These are phyloP conservation scores for Pichia sp. DNA, from an alignment of 1,139 yeast species.

Conservation along the genomic window DNA sequence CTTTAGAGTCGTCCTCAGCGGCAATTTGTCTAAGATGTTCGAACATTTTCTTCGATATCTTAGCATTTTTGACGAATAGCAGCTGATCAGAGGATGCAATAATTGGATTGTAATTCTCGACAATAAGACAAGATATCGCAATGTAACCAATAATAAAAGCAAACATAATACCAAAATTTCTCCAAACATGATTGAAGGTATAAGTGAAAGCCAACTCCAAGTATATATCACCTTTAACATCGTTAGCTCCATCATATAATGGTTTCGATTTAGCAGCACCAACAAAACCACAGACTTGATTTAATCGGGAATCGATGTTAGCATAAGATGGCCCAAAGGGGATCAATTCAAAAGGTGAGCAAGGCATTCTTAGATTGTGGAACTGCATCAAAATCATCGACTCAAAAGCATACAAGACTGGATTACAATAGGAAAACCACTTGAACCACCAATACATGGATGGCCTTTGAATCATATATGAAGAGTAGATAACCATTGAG, in stretches of 20 bases:
- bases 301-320: conserved; percentile 33
- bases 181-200: conserved; percentile 42
- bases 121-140: conserved; percentile 29
- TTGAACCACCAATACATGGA: conserved; percentile 62
- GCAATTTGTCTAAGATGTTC: conserved; percentile 1
- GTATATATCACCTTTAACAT: conserved; percentile 43
- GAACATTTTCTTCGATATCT: not conserved
- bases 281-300: conserved; percentile 47
- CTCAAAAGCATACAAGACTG: conserved; percentile 54
- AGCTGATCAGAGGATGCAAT: conserved; percentile 24
- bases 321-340: conserved; percentile 50
- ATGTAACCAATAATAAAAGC: conserved; percentile 39
- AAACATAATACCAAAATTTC: conserved; percentile 48
- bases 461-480: conserved; percentile 53
- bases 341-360: conserved; percentile 39
- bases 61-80: conserved; percentile 22
- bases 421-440: conserved; percentile 57
- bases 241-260: conserved; percentile 38
- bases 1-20: not conserved
- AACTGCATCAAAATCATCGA: conserved; percentile 51
- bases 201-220: conserved; percentile 37
- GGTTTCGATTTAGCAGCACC: conserved; percentile 39
- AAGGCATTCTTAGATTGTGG: conserved; percentile 49
- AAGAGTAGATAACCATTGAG: conserved; percentile 46
- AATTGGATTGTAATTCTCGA: conserved; percentile 32